Evolutionary conservation across 495 filamentous ascomycete genomes (phyloP).

Genomic region (Aspergillus affinis): DNA sequence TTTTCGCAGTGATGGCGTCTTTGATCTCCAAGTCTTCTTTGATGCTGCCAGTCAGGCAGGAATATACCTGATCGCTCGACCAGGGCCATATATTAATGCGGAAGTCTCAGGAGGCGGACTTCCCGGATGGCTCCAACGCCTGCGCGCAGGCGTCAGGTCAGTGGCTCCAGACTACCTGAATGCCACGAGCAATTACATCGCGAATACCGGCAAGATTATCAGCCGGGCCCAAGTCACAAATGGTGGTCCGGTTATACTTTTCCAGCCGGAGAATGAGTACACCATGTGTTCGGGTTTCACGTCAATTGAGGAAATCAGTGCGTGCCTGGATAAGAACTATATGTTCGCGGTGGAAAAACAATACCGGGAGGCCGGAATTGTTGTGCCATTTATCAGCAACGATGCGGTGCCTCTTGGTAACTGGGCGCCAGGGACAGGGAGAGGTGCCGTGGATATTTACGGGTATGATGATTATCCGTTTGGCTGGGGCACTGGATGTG

Average conservation of each 20-base stretch:
- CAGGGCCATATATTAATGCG: conserved; percentile 70
- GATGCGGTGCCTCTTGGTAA: conserved; percentile 60
- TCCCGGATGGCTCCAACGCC: conserved; percentile 65
- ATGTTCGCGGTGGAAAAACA: conserved; percentile 48
- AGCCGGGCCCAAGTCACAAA: conserved; percentile 32
- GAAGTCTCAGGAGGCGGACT: conserved; percentile 63
- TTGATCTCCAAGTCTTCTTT: conserved; percentile 69
- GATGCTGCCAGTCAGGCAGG: conserved; percentile 65
- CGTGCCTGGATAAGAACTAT: too few relatives aligned
- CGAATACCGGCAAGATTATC: conserved; percentile 7
- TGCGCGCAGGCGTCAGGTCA: too few relatives aligned
- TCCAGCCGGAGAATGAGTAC: conserved; percentile 82
- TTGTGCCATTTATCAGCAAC: conserved; percentile 75
- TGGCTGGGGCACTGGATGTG: background rate
- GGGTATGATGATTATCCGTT: conserved; percentile 71
- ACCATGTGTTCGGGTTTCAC: conserved; percentile 43
- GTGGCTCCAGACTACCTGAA: conserved; percentile 58
- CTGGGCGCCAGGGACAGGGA: conserved; percentile 63
- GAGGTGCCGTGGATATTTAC: conserved; percentile 72
- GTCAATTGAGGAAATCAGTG: too few relatives aligned
- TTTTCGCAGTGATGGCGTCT: conserved; percentile 69
- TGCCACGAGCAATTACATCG: conserved; percentile 56
- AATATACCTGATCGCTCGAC: conserved; percentile 72
- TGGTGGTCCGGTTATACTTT: conserved; percentile 72
- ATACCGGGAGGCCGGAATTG: conserved; percentile 63